Evolutionary conservation across 371 early-diverging fungal species (phyloP), one percentile per base, ranked within the genome.

Genomic region (Catenaria anguillulae): DNA sequence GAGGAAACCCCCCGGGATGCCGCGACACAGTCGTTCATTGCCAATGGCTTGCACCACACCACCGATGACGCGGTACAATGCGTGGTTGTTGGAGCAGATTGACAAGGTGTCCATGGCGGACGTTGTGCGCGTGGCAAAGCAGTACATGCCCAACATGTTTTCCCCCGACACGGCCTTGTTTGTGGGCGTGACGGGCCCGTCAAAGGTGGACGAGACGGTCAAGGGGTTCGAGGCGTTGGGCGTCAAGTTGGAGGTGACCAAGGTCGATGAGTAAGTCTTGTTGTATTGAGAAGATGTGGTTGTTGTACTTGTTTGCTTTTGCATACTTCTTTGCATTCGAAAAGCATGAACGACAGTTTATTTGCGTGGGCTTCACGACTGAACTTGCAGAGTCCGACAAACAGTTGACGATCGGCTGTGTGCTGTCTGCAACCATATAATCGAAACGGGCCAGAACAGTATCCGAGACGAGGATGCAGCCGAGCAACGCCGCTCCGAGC

Each of bases 1-100:
- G 84, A 80, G 65, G 77, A 77, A 60, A 76, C 76, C 3, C 78
- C 80, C 70, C 75, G 73, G 43, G 70, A 70, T 24, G 81, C 83
- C 0, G 84, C 84, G 5, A 70, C 73, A 8, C 78, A 78, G 58
- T 75, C 82, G 0, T 84, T 84, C 67, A 71, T 75, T 26, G 76
- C 75, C 55, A 81, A 80, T 63, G 78, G 77, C 3, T 65, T 84
- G 35, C 73, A 75, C 33, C 62, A 68, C 10, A 29, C 10, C 52
- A 21, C 21, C 45, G 2, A 4, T 23, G 10, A 23, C 4, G 45
- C 52, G 29, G 17, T 78, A 79, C 62, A 80, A 77, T 64, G 77
- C 70, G 64, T 73, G 78, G 61, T 65, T 82, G 60, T 43, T 71
- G 67, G 63, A 69, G 60, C 65, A 68, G 23, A 64, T 73, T 42